Conservation (phyloP, 441 rosid species). For the Dalechampia spathulata region DNA sequence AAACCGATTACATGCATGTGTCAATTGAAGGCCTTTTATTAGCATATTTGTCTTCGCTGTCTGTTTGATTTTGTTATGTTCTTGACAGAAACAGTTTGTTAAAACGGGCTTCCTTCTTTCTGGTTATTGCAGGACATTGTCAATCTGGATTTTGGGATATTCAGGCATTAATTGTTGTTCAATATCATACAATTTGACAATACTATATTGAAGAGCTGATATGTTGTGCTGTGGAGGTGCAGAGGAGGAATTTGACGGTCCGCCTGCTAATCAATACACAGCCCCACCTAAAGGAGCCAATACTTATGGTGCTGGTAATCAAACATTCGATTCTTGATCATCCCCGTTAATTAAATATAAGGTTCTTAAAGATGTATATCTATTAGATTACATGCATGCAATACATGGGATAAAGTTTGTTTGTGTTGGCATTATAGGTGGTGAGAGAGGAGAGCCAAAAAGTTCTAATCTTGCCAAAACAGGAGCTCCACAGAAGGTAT, state of each 20-base stretch:
- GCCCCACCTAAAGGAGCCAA: slow-evolving; percentile 67
- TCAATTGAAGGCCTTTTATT: not conserved
- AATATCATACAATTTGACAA: not conserved
- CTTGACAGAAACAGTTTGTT: not conserved
- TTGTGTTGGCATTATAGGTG: slow-evolving; percentile 25
- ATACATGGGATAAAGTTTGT: not conserved
- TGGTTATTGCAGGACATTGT: not conserved
- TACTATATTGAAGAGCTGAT: not conserved
- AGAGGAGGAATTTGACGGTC: slow-evolving; percentile 68
- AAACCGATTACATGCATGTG: too few species aligned
- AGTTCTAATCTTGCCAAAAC: slow-evolving; percentile 36
- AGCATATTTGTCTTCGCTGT: not conserved
- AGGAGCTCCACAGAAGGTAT: slow-evolving; percentile 68
- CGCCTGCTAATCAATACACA: slow-evolving; percentile 54
- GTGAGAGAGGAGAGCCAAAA: slow-evolving; percentile 69
- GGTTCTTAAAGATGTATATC: too few species aligned
- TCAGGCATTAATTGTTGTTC: slow-evolving; percentile 2
- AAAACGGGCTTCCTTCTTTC: not conserved
- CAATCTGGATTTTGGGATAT: not conserved
- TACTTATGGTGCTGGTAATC: slow-evolving; percentile 37
- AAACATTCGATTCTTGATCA: not conserved
- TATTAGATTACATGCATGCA: too few species aligned
- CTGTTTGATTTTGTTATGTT: not conserved
- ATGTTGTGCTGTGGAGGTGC: slow-evolving; percentile 88
- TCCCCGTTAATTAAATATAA: not conserved